phyloP scores from a whole-genome alignment of 345 rosid genomes.

The Passiflora organensis region DNA sequence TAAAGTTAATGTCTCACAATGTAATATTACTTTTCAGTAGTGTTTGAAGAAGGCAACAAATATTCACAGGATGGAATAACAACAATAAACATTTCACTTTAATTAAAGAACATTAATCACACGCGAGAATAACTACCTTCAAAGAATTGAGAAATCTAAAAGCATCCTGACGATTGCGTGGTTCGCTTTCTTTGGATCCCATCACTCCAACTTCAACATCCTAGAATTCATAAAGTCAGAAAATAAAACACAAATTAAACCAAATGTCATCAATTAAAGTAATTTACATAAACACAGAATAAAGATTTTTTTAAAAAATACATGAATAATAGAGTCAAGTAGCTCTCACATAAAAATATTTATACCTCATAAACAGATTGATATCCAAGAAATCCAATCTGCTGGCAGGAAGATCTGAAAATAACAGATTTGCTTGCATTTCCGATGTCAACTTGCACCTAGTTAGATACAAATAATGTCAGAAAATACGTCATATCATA shows the following conservation, averaged over 20 bases:
- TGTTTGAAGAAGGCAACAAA: not conserved
- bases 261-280: not conserved
- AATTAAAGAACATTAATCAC: conserved; percentile 8
- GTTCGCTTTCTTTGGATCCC: conserved; percentile 43
- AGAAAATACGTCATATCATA: conserved; percentile 2
- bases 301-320: too few relatives aligned
- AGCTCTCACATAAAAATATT: not conserved
- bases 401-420: conserved; percentile 70
- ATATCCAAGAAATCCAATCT: conserved; percentile 69
- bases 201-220: conserved; percentile 61
- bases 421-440: conserved; percentile 49
- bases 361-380: conserved; percentile 81
- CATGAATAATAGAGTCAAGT: too few relatives aligned
- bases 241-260: conserved; percentile 7
- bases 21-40: not conserved
- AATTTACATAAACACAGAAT: too few relatives aligned
- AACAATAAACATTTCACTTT: not conserved
- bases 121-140: conserved; percentile 41
- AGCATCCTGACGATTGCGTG: conserved; percentile 36
- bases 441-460: conserved; percentile 76
- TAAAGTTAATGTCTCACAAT: not conserved
- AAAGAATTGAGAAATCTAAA: conserved; percentile 52
- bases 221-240: conserved; percentile 31
- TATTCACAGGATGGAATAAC: not conserved
- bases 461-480: conserved; percentile 17